Base-by-base conservation (phyloP, 164 flowering plant species). In the Akebia trifoliata region DNA sequence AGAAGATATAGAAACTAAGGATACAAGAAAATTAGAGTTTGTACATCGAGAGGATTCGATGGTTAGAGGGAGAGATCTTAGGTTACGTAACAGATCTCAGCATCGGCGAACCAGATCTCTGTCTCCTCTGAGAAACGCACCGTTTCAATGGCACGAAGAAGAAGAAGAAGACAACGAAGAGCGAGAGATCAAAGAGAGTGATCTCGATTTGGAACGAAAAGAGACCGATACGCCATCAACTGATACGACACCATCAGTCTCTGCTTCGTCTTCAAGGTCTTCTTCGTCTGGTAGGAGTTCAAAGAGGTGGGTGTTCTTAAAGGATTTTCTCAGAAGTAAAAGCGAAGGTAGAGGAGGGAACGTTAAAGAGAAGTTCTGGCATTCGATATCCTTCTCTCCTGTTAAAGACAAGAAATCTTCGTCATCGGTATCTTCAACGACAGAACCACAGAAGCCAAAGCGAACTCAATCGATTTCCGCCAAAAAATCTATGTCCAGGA, bases 51-150 rank as follows among this genome's bases (percentile, higher is more conserved):
- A 54, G 37, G 62, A 17, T 44, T 6, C 36, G 22, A 11, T 39
- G 35, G 22, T 42, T 56, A 65, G 84, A 68, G 87, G 87, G 32
- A 74, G 87, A 65, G 81, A 78, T 72, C 69, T 75, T 45, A 70
- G 71, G 49, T 49, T 61, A 5, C 62, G 79, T 3, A 72, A 49
- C 54, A 65, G 78, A 63, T 81, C 82, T 42, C n/a, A 75, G 6
- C 83, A 72, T 47, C 57, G 87, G 26, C 67, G 79, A 37, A 52
- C 84, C 31, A 78, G 87, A 80, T 86, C 93, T 24, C 51, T 81
- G 50, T 81, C 89, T 46, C 89, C 87, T 24, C 24, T 75, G 14
- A 49, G 83, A 32, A 69, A 51, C 52, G 20, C 64, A 11, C 40
- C 38, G 22, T 58, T 69, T 26, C 56, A 65, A 46, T 64, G 80